These are phyloP conservation scores for Phaeosphaeriaceae sp. DNA, from an alignment of 2,329 filamentous ascomycete species.

Conservation along the genomic window DNA sequence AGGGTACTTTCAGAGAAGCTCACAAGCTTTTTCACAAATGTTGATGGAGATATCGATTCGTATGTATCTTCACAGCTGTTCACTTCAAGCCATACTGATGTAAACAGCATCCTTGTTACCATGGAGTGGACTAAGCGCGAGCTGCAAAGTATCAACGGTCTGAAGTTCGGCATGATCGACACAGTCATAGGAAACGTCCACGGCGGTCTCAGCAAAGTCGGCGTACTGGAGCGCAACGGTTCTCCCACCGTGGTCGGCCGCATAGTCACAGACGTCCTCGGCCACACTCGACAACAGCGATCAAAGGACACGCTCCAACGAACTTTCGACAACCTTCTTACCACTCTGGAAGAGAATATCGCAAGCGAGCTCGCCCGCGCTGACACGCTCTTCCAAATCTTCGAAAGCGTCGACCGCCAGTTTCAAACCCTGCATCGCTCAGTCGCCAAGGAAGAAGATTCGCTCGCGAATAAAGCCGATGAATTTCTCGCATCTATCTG, in stretches of 20 bases:
- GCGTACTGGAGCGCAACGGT: slow-evolving; percentile 47
- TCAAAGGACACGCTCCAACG: slow-evolving; percentile 82
- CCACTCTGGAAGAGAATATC: slow-evolving; percentile 88
- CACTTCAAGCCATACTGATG: slow-evolving; percentile 18
- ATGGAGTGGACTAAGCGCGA: slow-evolving; percentile 97
- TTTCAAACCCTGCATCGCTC: slow-evolving; percentile 88
- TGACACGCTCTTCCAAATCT: slow-evolving; percentile 83
- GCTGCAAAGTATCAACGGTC: slow-evolving; percentile 61
- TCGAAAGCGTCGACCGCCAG: slow-evolving; percentile 88
- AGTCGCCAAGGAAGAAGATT: slow-evolving; percentile 82
- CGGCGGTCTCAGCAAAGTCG: slow-evolving; percentile 72
- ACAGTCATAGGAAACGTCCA: slow-evolving; percentile 87
- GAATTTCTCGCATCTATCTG: slow-evolving; percentile 86
- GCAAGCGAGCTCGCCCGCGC: slow-evolving; percentile 82
- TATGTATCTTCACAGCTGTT: slow-evolving; percentile 48
- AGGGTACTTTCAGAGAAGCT: slow-evolving; percentile 86
- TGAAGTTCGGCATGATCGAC: slow-evolving; percentile 65
- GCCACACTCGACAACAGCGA: slow-evolving; percentile 80
- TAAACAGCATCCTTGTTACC: slow-evolving; percentile 78
- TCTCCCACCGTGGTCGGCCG: slow-evolving; percentile 73
- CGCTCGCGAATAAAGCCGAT: slow-evolving; percentile 80
- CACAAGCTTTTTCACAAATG: slow-evolving; percentile 90
- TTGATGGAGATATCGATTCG: slow-evolving; percentile 91
- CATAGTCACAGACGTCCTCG: slow-evolving; percentile 77
- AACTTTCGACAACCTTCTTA: slow-evolving; percentile 87